A percentile compares a stretch with the other conserved stretches of the same genome.
Conservation (phyloP, 148 eudicot species). For the Tetragonia tetragonoides region DNA sequence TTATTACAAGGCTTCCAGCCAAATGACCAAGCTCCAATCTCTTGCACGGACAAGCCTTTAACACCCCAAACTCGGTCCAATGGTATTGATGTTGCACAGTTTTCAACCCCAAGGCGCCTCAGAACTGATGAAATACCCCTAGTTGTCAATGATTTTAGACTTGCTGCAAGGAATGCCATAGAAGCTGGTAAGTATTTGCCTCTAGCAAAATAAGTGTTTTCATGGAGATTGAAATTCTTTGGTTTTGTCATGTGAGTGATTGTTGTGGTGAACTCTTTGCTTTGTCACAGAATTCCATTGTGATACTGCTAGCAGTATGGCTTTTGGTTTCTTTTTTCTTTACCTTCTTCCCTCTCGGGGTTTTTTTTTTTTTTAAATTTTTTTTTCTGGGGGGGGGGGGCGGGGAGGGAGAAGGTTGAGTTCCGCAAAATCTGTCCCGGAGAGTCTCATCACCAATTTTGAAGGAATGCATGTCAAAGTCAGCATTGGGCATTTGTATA, state of each 20-base stretch:
- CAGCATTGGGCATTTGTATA: too few relatives aligned
- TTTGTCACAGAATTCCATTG: neutral
- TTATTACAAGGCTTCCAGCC: slow-evolving; percentile 40
- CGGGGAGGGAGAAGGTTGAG: too few relatives aligned
- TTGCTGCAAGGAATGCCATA: slow-evolving; percentile 47
- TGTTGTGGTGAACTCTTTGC: neutral
- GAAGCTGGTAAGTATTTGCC: slow-evolving; percentile 44
- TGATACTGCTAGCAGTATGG: neutral
- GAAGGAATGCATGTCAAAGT: too few relatives aligned
- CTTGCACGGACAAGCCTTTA: slow-evolving; percentile 39
- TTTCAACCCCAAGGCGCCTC: slow-evolving; percentile 43
- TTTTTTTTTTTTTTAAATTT: too few relatives aligned
- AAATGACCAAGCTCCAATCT: slow-evolving; percentile 44
- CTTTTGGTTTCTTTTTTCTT: too few relatives aligned
- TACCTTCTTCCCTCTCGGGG: too few relatives aligned
- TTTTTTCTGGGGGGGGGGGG: too few relatives aligned
- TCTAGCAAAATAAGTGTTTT: neutral
- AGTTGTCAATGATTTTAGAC: slow-evolving; percentile 44
- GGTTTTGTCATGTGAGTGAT: neutral
- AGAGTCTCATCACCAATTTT: too few relatives aligned
- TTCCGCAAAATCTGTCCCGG: too few relatives aligned
- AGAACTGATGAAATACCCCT: slow-evolving; percentile 38
- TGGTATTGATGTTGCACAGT: slow-evolving; percentile 26
- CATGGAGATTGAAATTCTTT: neutral
- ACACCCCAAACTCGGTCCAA: slow-evolving; percentile 37